Evolutionary conservation across 2,329 filamentous ascomycete species (phyloP), one percentile per base, ranked within the genome.

Genomic region (Aspergillus clavatus): DNA sequence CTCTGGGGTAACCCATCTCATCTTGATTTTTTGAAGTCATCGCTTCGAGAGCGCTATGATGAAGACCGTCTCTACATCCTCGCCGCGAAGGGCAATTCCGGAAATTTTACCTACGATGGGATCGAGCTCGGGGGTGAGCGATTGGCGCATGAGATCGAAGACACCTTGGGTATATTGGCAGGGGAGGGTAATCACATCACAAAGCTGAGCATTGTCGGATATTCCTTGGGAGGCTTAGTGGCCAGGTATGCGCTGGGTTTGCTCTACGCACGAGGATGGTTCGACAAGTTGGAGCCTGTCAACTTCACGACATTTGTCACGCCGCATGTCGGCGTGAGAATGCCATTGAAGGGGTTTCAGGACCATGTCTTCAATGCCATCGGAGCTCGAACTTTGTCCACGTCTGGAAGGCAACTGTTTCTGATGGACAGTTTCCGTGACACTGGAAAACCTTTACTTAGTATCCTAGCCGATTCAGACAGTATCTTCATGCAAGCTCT

Each of bases 231-330:
- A 37, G 91, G 91, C 0, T 73, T 97, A 5, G 82, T 97, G 4
- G 83, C 88, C 7, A 79, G 91, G 48, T 97, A 95, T 71, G 86
- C 87, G 2, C 78, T 95, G 45, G 91, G 91, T 0, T 71, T 97
- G 58, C 75, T 97, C 3, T 81, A 90, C 57, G 83, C 87, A 43
- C 87, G 86, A 58, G 89, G 89, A 7, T 75, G 88, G 46, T 82
- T 97, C 45, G 84, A 95, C 45, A 77, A 77, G 46, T 76, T 97
- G 21, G 78, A 89, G 61, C 91, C 91, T 53, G 80, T 91, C 79
- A 96, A 95, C 73, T 96, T 97, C 68, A 88, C 86, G 2, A 95
- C 90, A 1, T 96, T 97, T 68, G 91, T 87, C 4, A 84, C 86
- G 24, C 91, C 87, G 19, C 87, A 90, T 67, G 75, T 90, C 6